These are phyloP conservation scores for Teunomyces atbi DNA, from an alignment of 805 yeast genomes.

Conservation along the genomic window DNA sequence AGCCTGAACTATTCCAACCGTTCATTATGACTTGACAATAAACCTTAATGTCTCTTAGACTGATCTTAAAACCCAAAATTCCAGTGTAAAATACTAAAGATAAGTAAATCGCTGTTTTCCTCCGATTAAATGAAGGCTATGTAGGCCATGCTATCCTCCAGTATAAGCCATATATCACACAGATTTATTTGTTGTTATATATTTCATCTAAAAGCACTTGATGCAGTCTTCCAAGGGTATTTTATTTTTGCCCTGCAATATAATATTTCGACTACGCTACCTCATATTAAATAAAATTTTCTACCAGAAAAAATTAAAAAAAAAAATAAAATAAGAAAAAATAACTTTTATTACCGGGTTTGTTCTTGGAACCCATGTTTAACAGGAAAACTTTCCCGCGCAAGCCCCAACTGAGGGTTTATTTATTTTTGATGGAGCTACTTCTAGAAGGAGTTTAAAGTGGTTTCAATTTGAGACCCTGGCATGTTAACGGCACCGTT, in stretches of 20 bases:
- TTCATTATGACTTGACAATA: constrained; percentile 1
- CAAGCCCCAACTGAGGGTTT: neutral
- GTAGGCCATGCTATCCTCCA: neutral
- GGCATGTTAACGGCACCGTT: too few species aligned
- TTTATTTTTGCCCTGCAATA: neutral
- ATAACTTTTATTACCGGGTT: neutral
- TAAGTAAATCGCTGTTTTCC: neutral
- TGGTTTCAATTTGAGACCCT: neutral
- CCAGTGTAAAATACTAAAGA: neutral
- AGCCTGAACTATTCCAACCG: constrained; percentile 5
- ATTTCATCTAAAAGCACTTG: neutral
- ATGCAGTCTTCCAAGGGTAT: neutral
- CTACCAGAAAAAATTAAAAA: neutral
- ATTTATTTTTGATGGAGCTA: neutral
- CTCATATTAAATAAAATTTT: neutral
- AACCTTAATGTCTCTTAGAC: neutral
- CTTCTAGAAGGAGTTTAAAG: neutral
- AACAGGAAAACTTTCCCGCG: neutral
- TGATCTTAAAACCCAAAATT: neutral
- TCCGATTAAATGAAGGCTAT: neutral
- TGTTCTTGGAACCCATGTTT: neutral
- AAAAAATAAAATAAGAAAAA: neutral
- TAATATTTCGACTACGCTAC: neutral
- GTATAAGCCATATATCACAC: neutral
- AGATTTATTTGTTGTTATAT: constrained; percentile 1